phyloP scores from a whole-genome alignment of 2,329 filamentous ascomycete species.

The Sporothrix brasiliensis region DNA sequence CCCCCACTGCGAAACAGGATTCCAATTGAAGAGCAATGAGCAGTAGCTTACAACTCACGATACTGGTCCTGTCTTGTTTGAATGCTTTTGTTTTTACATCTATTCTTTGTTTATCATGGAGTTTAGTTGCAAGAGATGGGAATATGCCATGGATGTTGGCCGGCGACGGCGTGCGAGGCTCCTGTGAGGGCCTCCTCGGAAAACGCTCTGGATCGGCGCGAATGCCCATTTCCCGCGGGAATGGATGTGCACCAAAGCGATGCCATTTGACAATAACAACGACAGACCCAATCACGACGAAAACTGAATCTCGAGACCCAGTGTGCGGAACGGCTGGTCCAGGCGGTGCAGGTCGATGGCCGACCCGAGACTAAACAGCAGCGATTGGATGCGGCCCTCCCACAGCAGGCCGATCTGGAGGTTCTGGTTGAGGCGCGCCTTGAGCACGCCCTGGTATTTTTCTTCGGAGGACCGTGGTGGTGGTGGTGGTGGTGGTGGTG shows the following conservation, averaged over 20 bases:
- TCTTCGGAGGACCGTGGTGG: constrained; percentile 46
- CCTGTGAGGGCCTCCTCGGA: neutral
- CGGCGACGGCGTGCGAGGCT: neutral
- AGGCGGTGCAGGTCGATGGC: constrained; percentile 76
- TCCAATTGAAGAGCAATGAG: neutral
- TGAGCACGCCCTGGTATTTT: constrained; percentile 82
- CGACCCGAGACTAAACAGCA: constrained; percentile 88
- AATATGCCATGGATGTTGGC: neutral
- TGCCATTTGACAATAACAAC: neutral
- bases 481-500: neutral
- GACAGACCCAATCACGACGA: constrained; percentile 59
- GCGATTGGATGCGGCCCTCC: constrained; percentile 89
- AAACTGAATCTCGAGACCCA: constrained; percentile 81
- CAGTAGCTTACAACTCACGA: neutral
- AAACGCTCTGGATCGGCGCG: neutral
- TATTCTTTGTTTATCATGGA: neutral
- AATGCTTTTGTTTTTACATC: no score
- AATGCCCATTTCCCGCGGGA: neutral
- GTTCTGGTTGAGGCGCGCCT: constrained; percentile 86
- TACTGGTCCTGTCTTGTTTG: no score
- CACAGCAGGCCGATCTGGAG: constrained; percentile 83
- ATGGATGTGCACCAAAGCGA: neutral
- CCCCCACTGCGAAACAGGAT: neutral
- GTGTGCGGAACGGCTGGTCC: constrained; percentile 74
- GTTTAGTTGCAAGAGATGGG: neutral